A percentile compares a stretch with the other conserved stretches of the same genome.
Conservation (phyloP, 257 asterid species). For the Nicotiana obtusifolia region DNA sequence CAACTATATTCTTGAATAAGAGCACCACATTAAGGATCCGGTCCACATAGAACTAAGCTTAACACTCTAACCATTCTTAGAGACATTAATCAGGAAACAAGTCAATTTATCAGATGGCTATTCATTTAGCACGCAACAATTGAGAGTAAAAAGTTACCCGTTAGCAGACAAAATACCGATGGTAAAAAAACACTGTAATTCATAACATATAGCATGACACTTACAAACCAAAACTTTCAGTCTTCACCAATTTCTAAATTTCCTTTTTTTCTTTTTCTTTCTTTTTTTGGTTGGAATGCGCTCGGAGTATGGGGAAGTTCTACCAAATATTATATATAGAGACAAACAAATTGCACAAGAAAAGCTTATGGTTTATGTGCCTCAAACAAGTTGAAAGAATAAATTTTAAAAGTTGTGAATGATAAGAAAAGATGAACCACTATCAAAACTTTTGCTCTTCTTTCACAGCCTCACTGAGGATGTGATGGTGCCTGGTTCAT, state of each 20-base stretch:
- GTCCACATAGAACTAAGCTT: neutral
- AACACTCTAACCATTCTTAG: neutral
- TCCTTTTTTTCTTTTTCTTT: neutral
- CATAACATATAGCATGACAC: neutral
- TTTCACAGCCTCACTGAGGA: slow-evolving; percentile 28
- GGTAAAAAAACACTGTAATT: neutral
- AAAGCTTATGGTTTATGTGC: slow-evolving; percentile 7
- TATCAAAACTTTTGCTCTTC: slow-evolving; percentile 26
- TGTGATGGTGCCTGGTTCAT: slow-evolving; percentile 35
- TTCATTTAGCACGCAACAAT: neutral
- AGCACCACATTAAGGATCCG: neutral
- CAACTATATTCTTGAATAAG: neutral
- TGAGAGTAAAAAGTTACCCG: neutral
- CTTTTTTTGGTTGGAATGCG: neutral
- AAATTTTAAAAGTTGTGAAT: neutral
- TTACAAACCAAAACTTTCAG: neutral
- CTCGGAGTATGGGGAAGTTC: neutral
- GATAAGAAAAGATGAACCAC: slow-evolving; percentile 11
- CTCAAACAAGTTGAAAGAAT: slow-evolving; percentile 17
- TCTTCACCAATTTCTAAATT: neutral
- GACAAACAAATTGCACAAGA: slow-evolving; percentile 6
- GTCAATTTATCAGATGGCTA: neutral
- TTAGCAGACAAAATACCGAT: neutral
- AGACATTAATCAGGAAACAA: neutral
- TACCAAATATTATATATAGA: neutral